phyloP scores from a whole-genome alignment of 2,329 filamentous ascomycete genomes.

The Neonectria neomacrospora region DNA sequence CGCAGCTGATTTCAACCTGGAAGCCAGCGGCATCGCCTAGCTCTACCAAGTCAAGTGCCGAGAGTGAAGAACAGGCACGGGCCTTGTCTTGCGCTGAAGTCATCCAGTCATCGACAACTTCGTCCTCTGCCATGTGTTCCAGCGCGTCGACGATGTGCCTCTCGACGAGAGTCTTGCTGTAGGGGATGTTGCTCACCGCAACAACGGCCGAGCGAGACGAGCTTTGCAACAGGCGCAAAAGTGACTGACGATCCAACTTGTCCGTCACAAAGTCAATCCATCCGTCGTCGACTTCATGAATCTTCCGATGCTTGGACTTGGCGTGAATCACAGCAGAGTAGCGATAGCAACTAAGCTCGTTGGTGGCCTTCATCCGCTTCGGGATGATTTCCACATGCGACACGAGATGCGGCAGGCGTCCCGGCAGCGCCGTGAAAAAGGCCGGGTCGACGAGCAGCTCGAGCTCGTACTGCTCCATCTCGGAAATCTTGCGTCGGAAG shows the following conservation, averaged over 20 bases:
- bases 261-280: constrained; percentile 39
- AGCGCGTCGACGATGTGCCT: constrained; percentile 30
- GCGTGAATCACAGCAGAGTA: constrained; percentile 35
- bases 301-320: neutral
- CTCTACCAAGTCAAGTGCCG: constrained; percentile 32
- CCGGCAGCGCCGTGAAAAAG: neutral
- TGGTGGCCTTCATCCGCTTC: neutral
- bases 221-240: constrained; percentile 22
- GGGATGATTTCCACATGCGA: neutral
- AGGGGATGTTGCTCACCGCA: constrained; percentile 42
- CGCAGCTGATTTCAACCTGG: constrained; percentile 59
- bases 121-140: neutral
- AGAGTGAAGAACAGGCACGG: constrained; percentile 18
- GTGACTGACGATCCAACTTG: constrained; percentile 18
- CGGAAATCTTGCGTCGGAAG: constrained; percentile 20
- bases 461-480: constrained; percentile 28
- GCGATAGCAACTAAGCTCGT: neutral
- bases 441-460: constrained; percentile 42
- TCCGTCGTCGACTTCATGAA: constrained; percentile 22
- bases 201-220: neutral
- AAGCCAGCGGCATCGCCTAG: constrained; percentile 53
- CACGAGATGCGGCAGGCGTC: neutral
- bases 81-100: constrained; percentile 2
- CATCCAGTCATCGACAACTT: constrained; percentile 26
- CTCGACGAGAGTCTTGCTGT: constrained; percentile 47